Conservation (phyloP, 768 basidiomycete genomes). For the Macrolepiota albuminosa region DNA sequence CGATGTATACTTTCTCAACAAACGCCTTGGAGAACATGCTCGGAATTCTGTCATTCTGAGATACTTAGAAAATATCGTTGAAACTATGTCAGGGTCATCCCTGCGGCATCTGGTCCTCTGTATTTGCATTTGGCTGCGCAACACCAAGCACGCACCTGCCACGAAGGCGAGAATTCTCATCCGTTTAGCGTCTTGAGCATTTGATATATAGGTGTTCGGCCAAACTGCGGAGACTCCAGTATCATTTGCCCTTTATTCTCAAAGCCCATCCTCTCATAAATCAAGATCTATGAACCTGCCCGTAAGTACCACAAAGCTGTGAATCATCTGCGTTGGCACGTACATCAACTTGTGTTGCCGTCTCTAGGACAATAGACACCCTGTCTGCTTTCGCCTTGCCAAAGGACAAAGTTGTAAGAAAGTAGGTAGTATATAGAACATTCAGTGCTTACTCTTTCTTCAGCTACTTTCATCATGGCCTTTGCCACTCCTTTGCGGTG, state of each 20-base stretch:
- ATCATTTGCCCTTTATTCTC: slow-evolving; percentile 12
- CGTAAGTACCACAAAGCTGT: not conserved
- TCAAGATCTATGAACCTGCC: slow-evolving; percentile 5
- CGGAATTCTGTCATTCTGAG: too few species aligned
- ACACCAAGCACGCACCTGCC: not conserved
- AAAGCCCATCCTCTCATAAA: slow-evolving; percentile 15
- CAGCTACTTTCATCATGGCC: slow-evolving; percentile 19
- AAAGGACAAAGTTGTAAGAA: not conserved
- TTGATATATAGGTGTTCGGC: slow-evolving; percentile 14
- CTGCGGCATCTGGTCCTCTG: not conserved
- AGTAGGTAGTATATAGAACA: not conserved
- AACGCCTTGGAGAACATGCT: too few species aligned
- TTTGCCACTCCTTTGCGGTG: slow-evolving; percentile 28
- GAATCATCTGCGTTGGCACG: not conserved
- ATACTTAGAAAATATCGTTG: not conserved
- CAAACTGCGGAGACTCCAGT: not conserved
- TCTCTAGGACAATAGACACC: slow-evolving; percentile 21
- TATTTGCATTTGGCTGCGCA: not conserved
- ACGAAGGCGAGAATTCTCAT: not conserved
- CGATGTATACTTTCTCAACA: too few species aligned
- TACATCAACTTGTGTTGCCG: slow-evolving; percentile 24
- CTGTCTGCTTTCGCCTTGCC: slow-evolving; percentile 17
- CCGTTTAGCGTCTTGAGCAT: slow-evolving; percentile 13
- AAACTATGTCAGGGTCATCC: not conserved
- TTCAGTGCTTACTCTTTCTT: slow-evolving; percentile 16